Percentiles rank a stretch among this genome's conserved stretches.
Evolutionary conservation across 2,329 filamentous ascomycete species (phyloP).

Genomic region (Exophiala aquamarina): DNA sequence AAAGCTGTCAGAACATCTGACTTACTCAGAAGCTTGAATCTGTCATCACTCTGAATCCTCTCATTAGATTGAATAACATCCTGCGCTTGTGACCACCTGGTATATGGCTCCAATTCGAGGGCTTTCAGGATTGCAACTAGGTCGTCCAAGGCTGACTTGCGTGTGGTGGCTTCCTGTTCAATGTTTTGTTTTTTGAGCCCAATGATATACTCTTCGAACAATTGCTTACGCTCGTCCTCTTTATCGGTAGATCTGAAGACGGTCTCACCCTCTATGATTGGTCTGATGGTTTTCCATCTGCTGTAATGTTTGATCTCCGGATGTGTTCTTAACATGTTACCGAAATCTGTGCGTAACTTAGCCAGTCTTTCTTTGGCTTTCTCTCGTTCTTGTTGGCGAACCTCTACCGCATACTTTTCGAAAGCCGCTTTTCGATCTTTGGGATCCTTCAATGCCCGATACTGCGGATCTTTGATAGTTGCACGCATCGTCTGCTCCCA

Average conservation of each 20-base stretch:
- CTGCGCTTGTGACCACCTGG: conserved; percentile 89
- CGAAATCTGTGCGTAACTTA: conserved; percentile 91
- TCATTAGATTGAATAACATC: conserved; percentile 74
- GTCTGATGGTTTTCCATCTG: conserved; percentile 91
- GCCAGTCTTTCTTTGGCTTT: conserved; percentile 88
- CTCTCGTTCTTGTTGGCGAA: conserved; percentile 89
- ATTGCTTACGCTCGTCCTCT: conserved; percentile 80
- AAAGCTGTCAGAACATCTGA: conserved; percentile 91
- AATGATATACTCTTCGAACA: conserved; percentile 91
- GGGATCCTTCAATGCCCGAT: conserved; percentile 87
- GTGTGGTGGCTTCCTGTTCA: conserved; percentile 70
- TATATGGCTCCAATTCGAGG: conserved; percentile 86
- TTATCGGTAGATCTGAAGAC: conserved; percentile 90
- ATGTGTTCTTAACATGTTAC: conserved; percentile 92
- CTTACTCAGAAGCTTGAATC: conserved; percentile 81
- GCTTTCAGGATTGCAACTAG: conserved; percentile 74
- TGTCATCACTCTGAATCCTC: conserved; percentile 76
- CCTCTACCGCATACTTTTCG: conserved; percentile 90
- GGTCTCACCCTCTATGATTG: conserved; percentile 91
- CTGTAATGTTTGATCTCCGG: conserved; percentile 97
- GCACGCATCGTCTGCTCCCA: conserved; percentile 88
- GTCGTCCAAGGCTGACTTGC: conserved; percentile 81
- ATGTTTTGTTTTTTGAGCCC: conserved; percentile 78
- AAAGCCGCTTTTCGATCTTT: conserved; percentile 88
- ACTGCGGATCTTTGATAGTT: conserved; percentile 87